Evolutionary conservation across 768 basidiomycete genomes (phyloP), one percentile per base, ranked within the genome.

Genomic region (Trametes cinnabarina): DNA sequence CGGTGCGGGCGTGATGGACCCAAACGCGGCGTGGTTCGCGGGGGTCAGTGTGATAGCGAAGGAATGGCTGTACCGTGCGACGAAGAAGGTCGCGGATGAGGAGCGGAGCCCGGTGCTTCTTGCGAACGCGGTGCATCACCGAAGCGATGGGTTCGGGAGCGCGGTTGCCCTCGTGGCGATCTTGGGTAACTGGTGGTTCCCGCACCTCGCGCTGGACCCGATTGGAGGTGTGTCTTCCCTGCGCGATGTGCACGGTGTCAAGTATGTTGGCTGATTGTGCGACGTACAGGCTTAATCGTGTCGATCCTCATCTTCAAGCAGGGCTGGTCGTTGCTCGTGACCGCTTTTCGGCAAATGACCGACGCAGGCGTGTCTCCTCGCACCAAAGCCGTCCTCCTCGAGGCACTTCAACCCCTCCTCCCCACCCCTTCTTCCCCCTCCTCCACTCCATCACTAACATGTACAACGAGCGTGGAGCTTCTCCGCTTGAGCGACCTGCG

Each of bases 21-120:
- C 92, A 40, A 94, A 98, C 68, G 97, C 97, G 19, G 94, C 94
- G 26, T 98, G 95, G 94, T 95, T 98, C 66, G 97, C 97, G 8
- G 84, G 85, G 1, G 66, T 85, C 20, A 86, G 91, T 62, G 84
- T 98, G 2, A 48, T 92, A 3, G 72, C 81, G 59, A 99, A 99
- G 69, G 97, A 99, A 72, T 98, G 89, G 87, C 71, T 99, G 12
- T 98, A 96, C 73, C 79, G 94, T 41, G 76, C 87, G 44, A 98
- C 94, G 46, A 90, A 89, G 68, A 83, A 81, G 53, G 95, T 99
- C 28, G 97, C 96, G 11, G 85, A 92, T 56, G 84, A 92, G 65
- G 94, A 98, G 72, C 86, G 86, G 65, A 92, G 90, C 66, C 91
- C 92, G 4, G 97, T 99, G 0, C 74, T 99, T 51, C 77, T 88